Base-by-base conservation (phyloP, 2,329 filamentous ascomycete species). In the Emmonsia crescens region DNA sequence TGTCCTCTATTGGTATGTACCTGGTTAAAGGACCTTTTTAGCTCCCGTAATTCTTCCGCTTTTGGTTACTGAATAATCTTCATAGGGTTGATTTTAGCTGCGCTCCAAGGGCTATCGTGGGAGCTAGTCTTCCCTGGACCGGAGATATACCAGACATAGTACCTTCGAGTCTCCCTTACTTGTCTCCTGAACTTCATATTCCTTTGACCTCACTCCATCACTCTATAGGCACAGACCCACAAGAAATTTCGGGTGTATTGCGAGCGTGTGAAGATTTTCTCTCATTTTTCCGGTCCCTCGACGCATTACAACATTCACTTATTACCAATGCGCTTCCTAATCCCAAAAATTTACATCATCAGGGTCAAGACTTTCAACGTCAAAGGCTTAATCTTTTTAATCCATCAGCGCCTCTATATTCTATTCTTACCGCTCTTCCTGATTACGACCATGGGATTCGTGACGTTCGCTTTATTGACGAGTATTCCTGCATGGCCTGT, bases 371-470 rank as follows among this genome's bases (percentile, higher is more conserved):
- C 24, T 54, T 19, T 48, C 27, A 31, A 40, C 19, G 16, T 29
- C 54, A 40, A 19, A 57, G 33, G n/a, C 38, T 33, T 6, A 57
- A 60, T 38, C 64, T 64, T 29, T 70, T 72, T 57, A 51, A 61
- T 48, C 57, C 65, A 3, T 67, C 65, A 8, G 69, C 69, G 8
- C 66, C 63, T n/a, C 57, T 72, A 29, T 68, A 71, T 63, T 63
- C 66, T 16, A 67, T 70, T 6, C 63, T 72, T 9, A 70, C 71
- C 2, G 67, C 67, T 44, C 65, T 72, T 27, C 69, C 70, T 1
- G 69, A 72, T 33, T 71, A 72, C 42, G 69, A 72, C 49, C 71
- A 69, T 46, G 71, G 71, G 3, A 71, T 72, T 51, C 67, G 69
- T 16, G 71, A 71, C 60, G 65, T 72, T 46, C 67, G 70, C 9